phyloP scores from a whole-genome alignment of 2,329 filamentous ascomycete species.

The Sporothrix brasiliensis region DNA sequence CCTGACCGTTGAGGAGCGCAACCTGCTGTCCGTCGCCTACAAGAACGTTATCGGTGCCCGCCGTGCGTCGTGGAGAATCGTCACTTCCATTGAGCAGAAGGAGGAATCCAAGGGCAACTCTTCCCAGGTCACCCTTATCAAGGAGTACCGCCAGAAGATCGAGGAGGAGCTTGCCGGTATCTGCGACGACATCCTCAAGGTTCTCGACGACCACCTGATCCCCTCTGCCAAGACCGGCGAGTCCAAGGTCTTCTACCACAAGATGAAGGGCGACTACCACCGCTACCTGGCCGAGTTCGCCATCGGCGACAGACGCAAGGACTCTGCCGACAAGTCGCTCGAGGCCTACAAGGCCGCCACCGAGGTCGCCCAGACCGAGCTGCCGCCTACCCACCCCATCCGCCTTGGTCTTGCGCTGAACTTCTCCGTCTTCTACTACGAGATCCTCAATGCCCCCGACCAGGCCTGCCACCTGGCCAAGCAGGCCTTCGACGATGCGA shows the following conservation, averaged over 20 bases:
- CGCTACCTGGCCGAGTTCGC: constrained; percentile 98
- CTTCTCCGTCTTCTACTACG: constrained; percentile 55
- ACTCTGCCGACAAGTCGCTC: constrained; percentile 87
- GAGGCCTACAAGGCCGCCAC: constrained; percentile 99
- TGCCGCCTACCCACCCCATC: constrained; percentile 90
- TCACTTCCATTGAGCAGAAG: constrained; percentile 99
- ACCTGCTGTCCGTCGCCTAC: constrained; percentile 97
- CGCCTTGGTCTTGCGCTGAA: constrained; percentile 89
- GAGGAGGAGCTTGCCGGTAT: constrained; percentile 95
- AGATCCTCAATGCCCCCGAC: constrained; percentile 97
- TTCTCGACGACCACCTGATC: constrained; percentile 91
- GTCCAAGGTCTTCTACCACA: constrained; percentile 99
- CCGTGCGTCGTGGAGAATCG: constrained; percentile 98
- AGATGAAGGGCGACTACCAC: constrained; percentile 99
- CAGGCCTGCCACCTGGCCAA: constrained; percentile 98
- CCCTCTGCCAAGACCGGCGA: constrained; percentile 92
- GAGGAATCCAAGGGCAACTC: constrained; percentile 99
- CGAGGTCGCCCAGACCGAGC: constrained; percentile 85
- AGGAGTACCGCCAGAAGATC: constrained; percentile 98
- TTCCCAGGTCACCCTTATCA: constrained; percentile 85
- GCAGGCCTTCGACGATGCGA: constrained; percentile 94
- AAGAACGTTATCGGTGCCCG: constrained; percentile 99
- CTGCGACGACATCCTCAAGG: constrained; percentile 95
- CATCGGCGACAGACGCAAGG: constrained; percentile 91
- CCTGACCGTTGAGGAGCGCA: constrained; percentile 94